Evolutionary conservation across 192 early-diverging fungal species (phyloP).

Genomic region (Linnemannia zychae): DNA sequence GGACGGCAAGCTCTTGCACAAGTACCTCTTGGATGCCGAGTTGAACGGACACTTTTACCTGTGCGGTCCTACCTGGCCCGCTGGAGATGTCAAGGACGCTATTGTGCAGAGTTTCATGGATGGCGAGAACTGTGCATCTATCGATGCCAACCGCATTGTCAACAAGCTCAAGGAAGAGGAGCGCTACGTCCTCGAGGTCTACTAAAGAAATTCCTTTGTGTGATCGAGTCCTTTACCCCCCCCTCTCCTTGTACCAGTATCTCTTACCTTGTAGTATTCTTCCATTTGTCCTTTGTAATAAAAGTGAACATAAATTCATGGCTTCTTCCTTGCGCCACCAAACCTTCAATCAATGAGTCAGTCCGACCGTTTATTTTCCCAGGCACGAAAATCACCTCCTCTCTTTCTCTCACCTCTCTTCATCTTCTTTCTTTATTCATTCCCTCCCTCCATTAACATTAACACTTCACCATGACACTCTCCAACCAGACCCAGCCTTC

Average conservation of each 20-base stretch:
- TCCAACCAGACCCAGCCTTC: background rate
- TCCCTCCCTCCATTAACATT: background rate
- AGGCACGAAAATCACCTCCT: too few relatives aligned
- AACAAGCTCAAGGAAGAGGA: constrained; percentile 95
- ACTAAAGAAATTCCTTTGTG: constrained; percentile 55
- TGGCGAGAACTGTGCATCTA: constrained; percentile 68
- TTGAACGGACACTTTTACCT: constrained; percentile 91
- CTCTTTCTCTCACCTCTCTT: too few relatives aligned
- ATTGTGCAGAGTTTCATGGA: constrained; percentile 82
- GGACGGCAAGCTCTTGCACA: constrained; percentile 79
- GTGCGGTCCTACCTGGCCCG: constrained; percentile 98
- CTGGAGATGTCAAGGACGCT: constrained; percentile 94
- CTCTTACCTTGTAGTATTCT: background rate
- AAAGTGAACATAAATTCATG: background rate
- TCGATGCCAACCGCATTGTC: constrained; percentile 78
- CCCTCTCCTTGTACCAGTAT: background rate
- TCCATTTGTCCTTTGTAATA: background rate
- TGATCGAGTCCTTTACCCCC: background rate
- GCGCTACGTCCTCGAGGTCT: constrained; percentile 93
- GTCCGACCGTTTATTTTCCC: too few relatives aligned
- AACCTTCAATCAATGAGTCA: too few relatives aligned
- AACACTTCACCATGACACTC: background rate
- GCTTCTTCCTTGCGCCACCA: too few relatives aligned
- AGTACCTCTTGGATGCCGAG: constrained; percentile 77
- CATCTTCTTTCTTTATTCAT: too few relatives aligned